These are phyloP conservation scores for Fusarium sp. DNA, from an alignment of 2,329 filamentous ascomycete species.

Conservation along the genomic window DNA sequence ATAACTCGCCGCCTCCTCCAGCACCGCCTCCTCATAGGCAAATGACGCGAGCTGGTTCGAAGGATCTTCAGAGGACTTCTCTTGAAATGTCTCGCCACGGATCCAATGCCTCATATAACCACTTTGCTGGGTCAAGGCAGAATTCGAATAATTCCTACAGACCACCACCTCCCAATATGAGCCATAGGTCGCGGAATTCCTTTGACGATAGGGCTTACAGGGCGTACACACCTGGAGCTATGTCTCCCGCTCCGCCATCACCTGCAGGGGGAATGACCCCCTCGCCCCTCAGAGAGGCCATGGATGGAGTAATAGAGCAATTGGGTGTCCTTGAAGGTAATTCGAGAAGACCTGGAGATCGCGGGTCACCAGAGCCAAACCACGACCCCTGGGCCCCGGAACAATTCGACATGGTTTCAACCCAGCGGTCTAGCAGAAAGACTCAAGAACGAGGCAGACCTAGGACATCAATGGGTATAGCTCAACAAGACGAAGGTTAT, in stretches of 20 bases:
- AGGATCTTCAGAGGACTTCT: slow-evolving; percentile 52
- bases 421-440: slow-evolving; percentile 43
- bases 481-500: slow-evolving; percentile 70
- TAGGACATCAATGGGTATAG: slow-evolving; percentile 80
- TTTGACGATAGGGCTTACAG: slow-evolving; percentile 51
- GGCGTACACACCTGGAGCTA: slow-evolving; percentile 64
- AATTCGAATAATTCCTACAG: slow-evolving; percentile 56
- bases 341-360: slow-evolving; percentile 65
- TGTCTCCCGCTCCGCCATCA: slow-evolving; percentile 76
- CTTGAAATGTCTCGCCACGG: slow-evolving; percentile 50
- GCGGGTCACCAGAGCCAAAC: slow-evolving; percentile 67
- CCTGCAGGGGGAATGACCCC: slow-evolving; percentile 80
- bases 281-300: slow-evolving; percentile 91
- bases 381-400: slow-evolving; percentile 91
- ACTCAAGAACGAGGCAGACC: slow-evolving; percentile 57
- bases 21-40: slow-evolving; percentile 88
- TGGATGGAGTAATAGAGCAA: slow-evolving; percentile 98
- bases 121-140: slow-evolving; percentile 50
- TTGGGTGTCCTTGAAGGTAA: slow-evolving; percentile 78
- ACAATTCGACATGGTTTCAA: slow-evolving; percentile 73
- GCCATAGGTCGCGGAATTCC: slow-evolving; percentile 39
- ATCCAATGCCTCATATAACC: slow-evolving; percentile 52
- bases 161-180: slow-evolving; percentile 33
- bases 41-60: slow-evolving; percentile 55
- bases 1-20: slow-evolving; percentile 79